Evolutionary conservation across 345 rosid species (phyloP).

Genomic region (Lumnitzera racemosa): DNA sequence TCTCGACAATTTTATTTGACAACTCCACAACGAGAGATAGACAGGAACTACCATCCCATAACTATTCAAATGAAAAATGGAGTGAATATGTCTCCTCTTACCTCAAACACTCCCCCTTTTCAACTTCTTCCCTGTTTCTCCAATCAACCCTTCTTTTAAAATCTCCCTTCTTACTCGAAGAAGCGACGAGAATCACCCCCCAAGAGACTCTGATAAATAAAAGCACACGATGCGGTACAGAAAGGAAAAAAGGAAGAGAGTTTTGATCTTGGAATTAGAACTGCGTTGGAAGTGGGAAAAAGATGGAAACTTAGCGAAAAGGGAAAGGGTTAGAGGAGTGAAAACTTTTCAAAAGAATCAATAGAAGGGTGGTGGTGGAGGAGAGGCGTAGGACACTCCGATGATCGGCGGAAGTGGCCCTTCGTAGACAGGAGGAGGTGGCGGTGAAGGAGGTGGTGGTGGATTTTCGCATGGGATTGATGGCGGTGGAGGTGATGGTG

Average conservation of each 20-base stretch:
- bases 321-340: slow-evolving; percentile 29
- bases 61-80: slow-evolving; percentile 47
- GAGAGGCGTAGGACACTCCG: slow-evolving; percentile 89
- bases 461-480: slow-evolving; percentile 19
- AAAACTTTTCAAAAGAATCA: slow-evolving; percentile 67
- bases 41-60: slow-evolving; percentile 20
- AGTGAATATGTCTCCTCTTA: slow-evolving; percentile 32
- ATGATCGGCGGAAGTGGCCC: slow-evolving; percentile 84
- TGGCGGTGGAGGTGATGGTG: slow-evolving; percentile 36
- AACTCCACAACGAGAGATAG: slow-evolving; percentile 1
- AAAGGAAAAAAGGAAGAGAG: slow-evolving; percentile 1
- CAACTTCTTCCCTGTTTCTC: neutral
- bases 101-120: slow-evolving; percentile 23
- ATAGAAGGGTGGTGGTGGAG: slow-evolving; percentile 97
- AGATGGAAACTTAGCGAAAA: slow-evolving; percentile 4
- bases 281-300: slow-evolving; percentile 8
- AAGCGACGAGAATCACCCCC: slow-evolving; percentile 55
- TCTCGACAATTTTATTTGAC: slow-evolving; percentile 34
- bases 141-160: slow-evolving; percentile 5
- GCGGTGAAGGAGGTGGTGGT: slow-evolving; percentile 31
- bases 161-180: slow-evolving; percentile 11
- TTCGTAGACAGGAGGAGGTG: slow-evolving; percentile 65
- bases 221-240: no score
- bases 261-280: neutral
- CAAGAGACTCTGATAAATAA: slow-evolving; percentile 9